Evolutionary conservation across 805 yeast species (phyloP), one percentile per base, ranked within the genome.

Genomic region (Isabelozyma pseudorhagii): DNA sequence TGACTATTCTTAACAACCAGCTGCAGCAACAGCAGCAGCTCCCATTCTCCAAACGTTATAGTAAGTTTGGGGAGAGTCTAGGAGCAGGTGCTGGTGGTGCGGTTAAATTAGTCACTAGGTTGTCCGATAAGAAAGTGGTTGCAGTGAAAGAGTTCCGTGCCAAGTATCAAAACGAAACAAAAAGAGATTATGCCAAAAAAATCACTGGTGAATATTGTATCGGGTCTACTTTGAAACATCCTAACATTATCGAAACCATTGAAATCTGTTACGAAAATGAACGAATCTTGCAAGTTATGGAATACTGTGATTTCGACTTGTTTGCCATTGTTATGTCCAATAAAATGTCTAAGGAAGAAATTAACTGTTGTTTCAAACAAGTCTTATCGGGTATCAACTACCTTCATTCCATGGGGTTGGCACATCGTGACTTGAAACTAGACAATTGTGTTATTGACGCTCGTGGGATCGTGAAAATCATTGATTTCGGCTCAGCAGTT

Each of bases 301-400:
- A 92, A 63, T 92, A 89, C 67, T 91, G 45, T 66, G 96, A 92
- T 57, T 91, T 80, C 64, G 97, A 92, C 65, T 74, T 92, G 56
- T 92, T 92, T 68, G 97, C 97, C 9, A 88, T 92, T 50, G 97
- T 92, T 31, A 91, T 92, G 96, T 84, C 92, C 46, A 89, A 90
- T 58, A 87, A 88, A 60, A 92, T 92, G 97, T 68, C 85, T 1
- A 70, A 77, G 45, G 82, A 78, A 42, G 97, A 92, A 67, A 80
- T 89, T 38, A 84, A 84, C 65, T 92, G 97, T 68, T 92, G 96
- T 68, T 89, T 92, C 66, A 88, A 89, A 61, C 97, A 89, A 69
- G 81, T 92, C 34, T 68, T 91, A 60, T 82, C 82, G 41, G 97
- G 97, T 47, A 80, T 92, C 29, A 78, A 81, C 57, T 92, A 92